Evolutionary conservation across 352 stramenopile genomes (phyloP).

Genomic region (Pythium phragmitis): DNA sequence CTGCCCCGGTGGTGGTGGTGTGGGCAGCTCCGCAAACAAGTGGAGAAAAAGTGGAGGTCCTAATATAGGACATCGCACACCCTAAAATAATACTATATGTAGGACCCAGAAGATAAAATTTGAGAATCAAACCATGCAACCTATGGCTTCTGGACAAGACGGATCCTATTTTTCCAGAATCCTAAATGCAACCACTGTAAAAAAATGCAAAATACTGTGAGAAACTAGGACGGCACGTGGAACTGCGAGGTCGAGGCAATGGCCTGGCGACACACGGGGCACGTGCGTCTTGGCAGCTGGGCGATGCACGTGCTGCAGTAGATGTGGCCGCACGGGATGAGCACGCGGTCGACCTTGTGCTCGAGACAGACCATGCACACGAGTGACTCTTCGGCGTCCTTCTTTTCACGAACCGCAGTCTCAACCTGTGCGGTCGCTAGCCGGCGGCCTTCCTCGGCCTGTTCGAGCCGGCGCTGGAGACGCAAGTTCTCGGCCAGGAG

Average conservation of each 20-base stretch:
- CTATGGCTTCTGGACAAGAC: too few species aligned
- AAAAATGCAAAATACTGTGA: background rate
- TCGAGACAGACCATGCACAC: slow-evolving; percentile 82
- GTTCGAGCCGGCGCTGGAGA: slow-evolving; percentile 57
- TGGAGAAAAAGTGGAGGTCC: slow-evolving; percentile 4
- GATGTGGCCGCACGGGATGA: slow-evolving; percentile 83
- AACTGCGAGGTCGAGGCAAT: slow-evolving; percentile 65
- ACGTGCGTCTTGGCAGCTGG: slow-evolving; percentile 58
- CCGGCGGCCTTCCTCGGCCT: slow-evolving; percentile 61
- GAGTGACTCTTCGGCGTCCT: slow-evolving; percentile 70
- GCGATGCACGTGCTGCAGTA: slow-evolving; percentile 71
- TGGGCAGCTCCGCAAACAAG: slow-evolving; percentile 1
- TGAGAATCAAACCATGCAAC: too few species aligned
- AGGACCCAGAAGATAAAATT: too few species aligned
- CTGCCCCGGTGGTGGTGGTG: background rate
- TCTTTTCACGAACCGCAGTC: slow-evolving; percentile 65
- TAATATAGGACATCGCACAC: slow-evolving; percentile 8
- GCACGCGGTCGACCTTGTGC: slow-evolving; percentile 75
- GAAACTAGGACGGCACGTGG: slow-evolving; percentile 55
- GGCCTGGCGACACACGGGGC: slow-evolving; percentile 65
- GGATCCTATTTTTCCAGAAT: background rate
- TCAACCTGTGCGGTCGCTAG: slow-evolving; percentile 65
- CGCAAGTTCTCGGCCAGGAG: slow-evolving; percentile 64
- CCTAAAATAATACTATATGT: background rate
- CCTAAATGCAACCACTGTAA: background rate